These are phyloP conservation scores for Fermentozyma sake DNA, from an alignment of 1,139 yeast genomes.

Conservation along the genomic window DNA sequence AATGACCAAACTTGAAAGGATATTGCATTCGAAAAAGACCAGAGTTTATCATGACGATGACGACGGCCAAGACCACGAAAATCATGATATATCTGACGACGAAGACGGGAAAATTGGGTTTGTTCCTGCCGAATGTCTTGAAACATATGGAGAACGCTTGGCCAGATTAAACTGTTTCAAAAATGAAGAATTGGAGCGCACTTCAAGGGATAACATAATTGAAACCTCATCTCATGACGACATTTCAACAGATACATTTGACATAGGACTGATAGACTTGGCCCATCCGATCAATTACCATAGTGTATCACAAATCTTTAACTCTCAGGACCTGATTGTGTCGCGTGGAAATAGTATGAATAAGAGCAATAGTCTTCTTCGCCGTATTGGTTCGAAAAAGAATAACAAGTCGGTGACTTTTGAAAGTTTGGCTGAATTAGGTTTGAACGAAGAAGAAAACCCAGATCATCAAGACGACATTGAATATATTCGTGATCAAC, in stretches of 20 bases:
- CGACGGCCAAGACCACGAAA: slow-evolving; percentile 10
- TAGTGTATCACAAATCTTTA: slow-evolving; percentile 9
- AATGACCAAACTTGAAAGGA: slow-evolving; percentile 40
- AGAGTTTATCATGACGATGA: slow-evolving; percentile 2
- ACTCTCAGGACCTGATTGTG: too few relatives aligned
- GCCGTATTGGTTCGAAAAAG: slow-evolving; percentile 8
- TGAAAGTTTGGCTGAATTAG: slow-evolving; percentile 30
- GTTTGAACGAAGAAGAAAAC: slow-evolving; percentile 22
- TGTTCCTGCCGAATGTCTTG: slow-evolving; percentile 94
- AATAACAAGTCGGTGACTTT: slow-evolving; percentile 37
- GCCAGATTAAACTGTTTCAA: slow-evolving; percentile 92
- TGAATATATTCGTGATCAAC: slow-evolving; percentile 11
- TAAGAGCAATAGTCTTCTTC: slow-evolving; percentile 8
- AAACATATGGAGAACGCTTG: slow-evolving; percentile 84
- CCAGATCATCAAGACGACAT: slow-evolving; percentile 10
- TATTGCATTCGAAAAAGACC: slow-evolving; percentile 8
- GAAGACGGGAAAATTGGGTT: slow-evolving; percentile 76
- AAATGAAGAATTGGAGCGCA: slow-evolving; percentile 69
- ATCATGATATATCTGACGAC: slow-evolving; percentile 23
- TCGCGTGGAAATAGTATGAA: too few relatives aligned
- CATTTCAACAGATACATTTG: not conserved
- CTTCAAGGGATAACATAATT: slow-evolving; percentile 12
- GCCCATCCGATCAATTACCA: slow-evolving; percentile 13
- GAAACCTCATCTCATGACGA: slow-evolving; percentile 1
- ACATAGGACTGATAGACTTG: slow-evolving; percentile 5